Evolutionary conservation across 2,329 filamentous ascomycete species (phyloP), one percentile per base, ranked within the genome.

Genomic region (Didymosphaeria variabile): DNA sequence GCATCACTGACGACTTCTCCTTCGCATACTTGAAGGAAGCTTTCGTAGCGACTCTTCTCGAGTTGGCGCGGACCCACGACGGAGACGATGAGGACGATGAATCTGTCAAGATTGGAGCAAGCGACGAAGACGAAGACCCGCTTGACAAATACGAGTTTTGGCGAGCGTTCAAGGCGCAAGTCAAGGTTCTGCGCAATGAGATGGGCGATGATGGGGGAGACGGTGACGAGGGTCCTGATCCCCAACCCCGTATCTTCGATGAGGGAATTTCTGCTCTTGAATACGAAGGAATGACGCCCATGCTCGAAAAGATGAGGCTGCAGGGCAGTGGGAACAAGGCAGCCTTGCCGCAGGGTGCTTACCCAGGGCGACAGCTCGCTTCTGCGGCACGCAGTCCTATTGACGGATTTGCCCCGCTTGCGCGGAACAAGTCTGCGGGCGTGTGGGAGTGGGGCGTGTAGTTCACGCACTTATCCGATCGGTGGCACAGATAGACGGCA

Each of bases 1-100:
- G 81, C 10, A 87, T 90, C 62, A 91, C 88, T 0, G 77, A 85
- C 29, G 83, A 83, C n/a, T 91, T 91, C 74, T 88, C 86, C 65
- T 91, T 91, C 71, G 88, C 88, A 0, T 91, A 90, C 70, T 84
- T 91, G 75, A 88, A 91, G 70, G 89, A 91, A 73, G 88, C 87
- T 0, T 91, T 91, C 70, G 86, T 91, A 0, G 87, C 87, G 0
- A 83, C 86, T 2, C 71, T 91, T 57, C 78, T 91, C 29, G 83
- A 85, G 2, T 85, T 91, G 59, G 88, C 87, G 0, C 67, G 74
- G 40, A 67, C 63, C 34, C 55, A 63, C 38, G 65, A 60, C 46
- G 66, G 67, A 19, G 63, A 67, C 23, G 60, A 59, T 26, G 66
- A 64, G 12, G 64, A 67, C n/a, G 61, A 67, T 9, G 63, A 62